phyloP scores from a whole-genome alignment of 768 basidiomycete genomes.

The Favolaschia claudopus region DNA sequence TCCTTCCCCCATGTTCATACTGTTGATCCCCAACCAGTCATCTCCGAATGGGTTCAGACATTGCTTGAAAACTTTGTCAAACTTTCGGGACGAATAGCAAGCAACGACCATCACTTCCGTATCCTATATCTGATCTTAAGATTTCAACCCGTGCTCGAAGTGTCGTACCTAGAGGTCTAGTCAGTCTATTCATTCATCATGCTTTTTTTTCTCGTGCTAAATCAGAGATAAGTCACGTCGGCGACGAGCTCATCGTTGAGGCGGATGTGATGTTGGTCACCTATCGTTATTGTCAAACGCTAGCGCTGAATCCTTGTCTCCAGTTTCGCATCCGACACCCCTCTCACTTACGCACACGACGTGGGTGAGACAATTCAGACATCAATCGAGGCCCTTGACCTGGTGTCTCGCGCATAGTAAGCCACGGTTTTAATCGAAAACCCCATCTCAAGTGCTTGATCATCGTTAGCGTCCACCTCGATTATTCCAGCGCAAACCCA shows the following conservation, averaged over 20 bases:
- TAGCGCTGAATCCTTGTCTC: not conserved
- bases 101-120: constrained; percentile 22
- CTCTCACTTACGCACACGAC: constrained; percentile 22
- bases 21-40: constrained; percentile 8
- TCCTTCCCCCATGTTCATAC: not conserved
- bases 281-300: not conserved
- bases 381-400: constrained; percentile 24
- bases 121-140: constrained; percentile 21
- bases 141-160: constrained; percentile 22
- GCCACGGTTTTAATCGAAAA: not conserved
- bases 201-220: not conserved
- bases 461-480: constrained; percentile 21
- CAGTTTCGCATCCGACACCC: constrained; percentile 12
- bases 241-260: constrained; percentile 27
- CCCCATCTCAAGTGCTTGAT: not conserved
- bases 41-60: constrained; percentile 23
- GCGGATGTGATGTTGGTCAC: constrained; percentile 19
- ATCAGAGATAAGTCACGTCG: constrained; percentile 15
- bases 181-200: not conserved
- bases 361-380: constrained; percentile 25
- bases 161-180: constrained; percentile 29
- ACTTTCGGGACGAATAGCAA: constrained; percentile 25
- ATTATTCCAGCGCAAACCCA: constrained; percentile 22
- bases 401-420: constrained; percentile 28
- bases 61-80: constrained; percentile 26